Conservation (phyloP, 257 asterid species). For the Petunia axillaris region DNA sequence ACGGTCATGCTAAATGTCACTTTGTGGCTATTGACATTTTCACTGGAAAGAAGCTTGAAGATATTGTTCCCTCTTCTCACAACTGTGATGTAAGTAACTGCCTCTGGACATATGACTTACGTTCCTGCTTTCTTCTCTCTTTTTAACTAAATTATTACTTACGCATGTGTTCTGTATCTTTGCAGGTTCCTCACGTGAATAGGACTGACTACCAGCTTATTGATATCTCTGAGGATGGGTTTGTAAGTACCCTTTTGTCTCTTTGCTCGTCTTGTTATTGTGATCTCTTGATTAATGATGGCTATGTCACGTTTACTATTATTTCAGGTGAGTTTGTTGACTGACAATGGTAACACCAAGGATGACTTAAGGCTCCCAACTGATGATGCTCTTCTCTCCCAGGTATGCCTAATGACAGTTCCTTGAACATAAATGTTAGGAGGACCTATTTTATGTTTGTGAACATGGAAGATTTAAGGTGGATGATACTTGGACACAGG, state of each 20-base stretch:
- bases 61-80: conserved; percentile 56
- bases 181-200: conserved; percentile 52
- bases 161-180: neutral
- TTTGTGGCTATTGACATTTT: conserved; percentile 53
- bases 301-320: neutral
- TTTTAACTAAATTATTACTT: neutral
- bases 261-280: neutral
- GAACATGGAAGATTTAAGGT: neutral
- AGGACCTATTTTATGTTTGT: neutral
- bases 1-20: conserved; percentile 57
- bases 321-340: conserved; percentile 44
- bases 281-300: neutral
- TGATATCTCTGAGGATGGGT: conserved; percentile 51
- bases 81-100: conserved; percentile 43
- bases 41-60: conserved; percentile 51
- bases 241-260: conserved; percentile 28
- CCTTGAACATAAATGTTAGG: neutral
- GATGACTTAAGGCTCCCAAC: conserved; percentile 52
- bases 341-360: conserved; percentile 49
- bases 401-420: conserved; percentile 27
- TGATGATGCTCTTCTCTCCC: conserved; percentile 44
- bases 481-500: neutral
- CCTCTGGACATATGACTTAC: neutral
- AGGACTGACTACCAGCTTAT: conserved; percentile 49
- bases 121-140: neutral